Evolutionary conservation across 2,329 filamentous ascomycete genomes (phyloP), one percentile per base, ranked within the genome.

Genomic region (Moelleriella libera): DNA sequence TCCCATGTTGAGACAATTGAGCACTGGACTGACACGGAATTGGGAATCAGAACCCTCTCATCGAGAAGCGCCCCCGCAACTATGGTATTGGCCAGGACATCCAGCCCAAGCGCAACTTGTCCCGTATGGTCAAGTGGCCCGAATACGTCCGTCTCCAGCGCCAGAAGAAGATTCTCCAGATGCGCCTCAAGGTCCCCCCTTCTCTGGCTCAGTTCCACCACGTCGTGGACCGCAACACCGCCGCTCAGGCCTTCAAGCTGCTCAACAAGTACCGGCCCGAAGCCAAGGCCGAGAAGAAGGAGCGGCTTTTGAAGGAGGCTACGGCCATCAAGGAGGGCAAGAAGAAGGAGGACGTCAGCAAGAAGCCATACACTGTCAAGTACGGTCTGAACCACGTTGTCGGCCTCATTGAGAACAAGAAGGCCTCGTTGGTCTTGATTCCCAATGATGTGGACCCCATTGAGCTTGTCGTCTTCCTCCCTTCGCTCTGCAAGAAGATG

Each of bases 211-310:
- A 98, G 79, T 98, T 97, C 84, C 83, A 88, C 76, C 85, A 90
- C 72, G 88, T 94, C 61, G 85, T 97, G 63, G 87, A 94, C 81
- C 85, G 86, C 74, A 94, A 94, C 81, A 86, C 90, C 58, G 94
- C 94, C 60, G 86, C 88, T 63, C 90, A 97, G 78, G 79, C 87
- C 57, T 92, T 98, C 81, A 97, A 97, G 82, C 84, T 98, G 67
- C 86, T 98, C 68, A 94, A 95, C 86, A 98, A 98, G 82, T 98
- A 98, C 85, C 88, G 90, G 63, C 92, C 92, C 59, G 92, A 98
- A 82, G 94, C 87, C 72, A 97, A 96, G 83, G 76, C 78, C 62
- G 90, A 97, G 84, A 98, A 98, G 88, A 98, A 97, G 83, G 94
- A 98, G 79, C 88, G 92, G 75, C 80, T 98, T 57, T 82, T 86